Percentiles rank a stretch among this genome's conserved stretches.
Evolutionary conservation across 352 stramenopile species (phyloP).

Genomic region (Albugo candida): DNA sequence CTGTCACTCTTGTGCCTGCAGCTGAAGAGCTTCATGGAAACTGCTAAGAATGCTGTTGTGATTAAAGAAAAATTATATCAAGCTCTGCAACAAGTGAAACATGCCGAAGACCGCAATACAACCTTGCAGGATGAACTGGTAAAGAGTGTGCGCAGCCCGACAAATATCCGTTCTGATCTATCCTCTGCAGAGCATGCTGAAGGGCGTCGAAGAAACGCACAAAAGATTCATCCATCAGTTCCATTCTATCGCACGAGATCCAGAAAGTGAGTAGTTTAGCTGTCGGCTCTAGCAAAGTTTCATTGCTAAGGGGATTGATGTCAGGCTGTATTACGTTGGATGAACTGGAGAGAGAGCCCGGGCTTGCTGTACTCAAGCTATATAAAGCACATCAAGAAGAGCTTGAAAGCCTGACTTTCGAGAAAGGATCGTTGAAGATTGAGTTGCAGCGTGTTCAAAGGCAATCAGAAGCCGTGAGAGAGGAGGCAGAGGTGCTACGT

Average conservation of each 20-base stretch:
- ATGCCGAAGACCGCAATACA: constrained; percentile 28
- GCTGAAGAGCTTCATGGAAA: constrained; percentile 46
- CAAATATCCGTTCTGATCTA: background rate
- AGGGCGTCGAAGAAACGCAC: constrained; percentile 20
- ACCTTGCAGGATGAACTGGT: constrained; percentile 27
- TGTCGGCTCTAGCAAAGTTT: background rate
- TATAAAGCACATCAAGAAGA: constrained; percentile 36
- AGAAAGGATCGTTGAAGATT: constrained; percentile 29
- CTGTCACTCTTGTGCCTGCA: constrained; percentile 8
- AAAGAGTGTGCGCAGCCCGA: constrained; percentile 3
- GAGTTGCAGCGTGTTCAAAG: constrained; percentile 28
- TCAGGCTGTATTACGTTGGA: constrained; percentile 20
- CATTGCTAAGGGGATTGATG: background rate
- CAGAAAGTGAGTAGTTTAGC: constrained; percentile 15
- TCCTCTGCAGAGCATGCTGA: constrained; percentile 1
- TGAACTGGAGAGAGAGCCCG: constrained; percentile 21
- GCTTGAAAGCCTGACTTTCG: constrained; percentile 34
- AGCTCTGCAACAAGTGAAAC: constrained; percentile 23
- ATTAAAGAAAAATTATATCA: constrained; percentile 44
- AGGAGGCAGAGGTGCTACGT: constrained; percentile 16
- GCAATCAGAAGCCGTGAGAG: constrained; percentile 21
- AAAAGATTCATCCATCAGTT: constrained; percentile 30
- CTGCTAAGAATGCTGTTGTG: constrained; percentile 33
- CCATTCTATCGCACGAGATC: constrained; percentile 21
- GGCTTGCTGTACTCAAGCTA: constrained; percentile 23